Base-by-base conservation (phyloP, 2,329 filamentous ascomycete genomes). In the Aspergillus eucalypticola region DNA sequence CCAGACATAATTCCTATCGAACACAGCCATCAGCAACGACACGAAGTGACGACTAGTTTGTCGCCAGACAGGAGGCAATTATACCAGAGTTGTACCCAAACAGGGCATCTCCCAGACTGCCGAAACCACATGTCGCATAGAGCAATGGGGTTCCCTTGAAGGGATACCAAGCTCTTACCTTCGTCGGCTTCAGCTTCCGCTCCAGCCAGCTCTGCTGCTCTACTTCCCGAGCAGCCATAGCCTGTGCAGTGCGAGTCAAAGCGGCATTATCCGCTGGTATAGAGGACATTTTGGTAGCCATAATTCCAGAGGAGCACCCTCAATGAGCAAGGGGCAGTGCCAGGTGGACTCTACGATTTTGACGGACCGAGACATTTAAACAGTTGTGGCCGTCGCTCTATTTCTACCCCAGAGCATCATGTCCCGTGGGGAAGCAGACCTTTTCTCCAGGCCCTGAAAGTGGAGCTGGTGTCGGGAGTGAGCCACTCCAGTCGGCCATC, bases 21-120 rank as follows among this genome's bases (percentile, higher is more conserved):
- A 13, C 4, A 35, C 10, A 35, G 32, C 10, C 10, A 35, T 35
- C 5, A 35, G 32, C 32, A 35, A 5, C 11, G 5, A 13, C 32
- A 13, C 32, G 11, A 2, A 13, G 11, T 35, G 27, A 11, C 32
- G 32, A 5, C 10, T 35, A 35, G 6, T 13, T 3, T 11, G 15
- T 5, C 11, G 32, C 32, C 11, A 8, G 7, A 54, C n/a, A 5
- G 25, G 17, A 3, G 15, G 10, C 2, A 21, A 8, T 5, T 53
- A 52, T 65, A 77, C 76, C 76, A 51, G 74, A 76, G 54, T 78
- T 76, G 65, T 76, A 78, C n/a, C 76, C 76, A 57, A 78, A 78
- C 3, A 78, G 60, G 3, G 74, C 74, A 73, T 78, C 76, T 21
- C 76, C 76, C 48, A 78, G 63, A 60, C 73, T 75, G 8, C 76